Conservation (phyloP, 306 rosid genomes). For the Ammopiptanthus mongolicus region DNA sequence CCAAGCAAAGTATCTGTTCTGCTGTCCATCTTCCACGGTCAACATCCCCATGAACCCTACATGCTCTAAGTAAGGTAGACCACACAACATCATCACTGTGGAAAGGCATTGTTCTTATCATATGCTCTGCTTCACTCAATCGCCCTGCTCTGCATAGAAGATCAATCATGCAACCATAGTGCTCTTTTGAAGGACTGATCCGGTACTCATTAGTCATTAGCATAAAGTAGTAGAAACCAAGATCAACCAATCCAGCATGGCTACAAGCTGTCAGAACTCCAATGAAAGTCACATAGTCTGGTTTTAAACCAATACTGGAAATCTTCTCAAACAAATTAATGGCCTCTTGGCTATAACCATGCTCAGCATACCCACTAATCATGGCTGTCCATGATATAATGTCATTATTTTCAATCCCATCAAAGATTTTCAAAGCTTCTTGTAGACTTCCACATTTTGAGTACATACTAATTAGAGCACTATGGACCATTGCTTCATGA, state of each 20-base stretch:
- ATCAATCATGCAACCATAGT: conserved; percentile 75
- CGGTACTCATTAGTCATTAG: conserved; percentile 41
- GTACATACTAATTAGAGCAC: conserved; percentile 69
- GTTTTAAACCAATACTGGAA: conserved; percentile 45
- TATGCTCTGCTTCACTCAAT: conserved; percentile 56
- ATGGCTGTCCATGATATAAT: conserved; percentile 79
- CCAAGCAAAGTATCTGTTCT: conserved; percentile 51
- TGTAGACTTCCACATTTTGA: conserved; percentile 68
- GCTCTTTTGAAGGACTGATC: conserved; percentile 67
- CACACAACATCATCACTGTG: conserved; percentile 67
- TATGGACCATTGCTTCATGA: conserved; percentile 47
- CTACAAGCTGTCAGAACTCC: conserved; percentile 72
- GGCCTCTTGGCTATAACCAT: conserved; percentile 67
- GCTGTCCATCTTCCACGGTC: conserved; percentile 61
- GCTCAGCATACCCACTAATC: conserved; percentile 73
- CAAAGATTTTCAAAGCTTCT: conserved; percentile 57
- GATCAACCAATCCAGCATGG: conserved; percentile 80
- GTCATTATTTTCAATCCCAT: conserved; percentile 27
- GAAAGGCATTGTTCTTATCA: conserved; percentile 58
- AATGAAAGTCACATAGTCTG: conserved; percentile 64
- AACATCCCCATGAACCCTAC: conserved; percentile 57
- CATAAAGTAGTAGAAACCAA: conserved; percentile 55
- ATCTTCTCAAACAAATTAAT: conserved; percentile 62
- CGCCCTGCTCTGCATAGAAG: conserved; percentile 81
- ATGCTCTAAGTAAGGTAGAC: conserved; percentile 83